These are phyloP conservation scores for Skeletonema tropicum DNA, from an alignment of 108 stramenopile genomes.

Conservation along the genomic window DNA sequence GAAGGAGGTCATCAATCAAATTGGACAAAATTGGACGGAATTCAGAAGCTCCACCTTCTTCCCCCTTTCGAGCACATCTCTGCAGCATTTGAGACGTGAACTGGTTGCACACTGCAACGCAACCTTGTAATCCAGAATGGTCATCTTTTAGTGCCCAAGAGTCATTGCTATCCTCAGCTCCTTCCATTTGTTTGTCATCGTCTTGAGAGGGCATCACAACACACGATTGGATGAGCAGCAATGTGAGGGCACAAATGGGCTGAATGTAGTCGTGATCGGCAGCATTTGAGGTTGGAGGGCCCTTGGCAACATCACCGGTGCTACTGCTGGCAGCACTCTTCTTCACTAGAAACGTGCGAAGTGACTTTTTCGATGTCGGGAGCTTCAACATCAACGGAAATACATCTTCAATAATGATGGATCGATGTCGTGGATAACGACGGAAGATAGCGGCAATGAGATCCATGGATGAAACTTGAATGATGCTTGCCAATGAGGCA, in stretches of 20 bases:
- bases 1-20: conserved; percentile 88
- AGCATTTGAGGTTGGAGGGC: conserved; percentile 3
- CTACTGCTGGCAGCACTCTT: conserved; percentile 29
- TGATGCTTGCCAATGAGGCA: conserved; percentile 32
- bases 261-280: conserved; percentile 73
- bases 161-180: conserved; percentile 27
- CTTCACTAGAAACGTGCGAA: conserved; percentile 77
- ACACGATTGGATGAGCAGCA: conserved; percentile 84
- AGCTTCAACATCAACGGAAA: conserved; percentile 89
- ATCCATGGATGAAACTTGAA: conserved; percentile 69
- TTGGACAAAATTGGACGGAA: conserved; percentile 89
- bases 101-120: conserved; percentile 61
- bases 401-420: conserved; percentile 90
- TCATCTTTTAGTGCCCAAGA: conserved; percentile 32
- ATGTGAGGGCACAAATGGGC: conserved; percentile 74
- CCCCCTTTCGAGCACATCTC: conserved; percentile 80
- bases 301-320: neutral
- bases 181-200: conserved; percentile 38
- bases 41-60: conserved; percentile 87
- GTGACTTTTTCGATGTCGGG: conserved; percentile 76
- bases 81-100: conserved; percentile 66
- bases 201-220: conserved; percentile 56
- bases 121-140: conserved; percentile 60
- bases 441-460: conserved; percentile 78
- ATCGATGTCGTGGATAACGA: conserved; percentile 72